Evolutionary conservation across 2,329 filamentous ascomycete genomes (phyloP).

Genomic region (Paracorniculantispora psalliotae): DNA sequence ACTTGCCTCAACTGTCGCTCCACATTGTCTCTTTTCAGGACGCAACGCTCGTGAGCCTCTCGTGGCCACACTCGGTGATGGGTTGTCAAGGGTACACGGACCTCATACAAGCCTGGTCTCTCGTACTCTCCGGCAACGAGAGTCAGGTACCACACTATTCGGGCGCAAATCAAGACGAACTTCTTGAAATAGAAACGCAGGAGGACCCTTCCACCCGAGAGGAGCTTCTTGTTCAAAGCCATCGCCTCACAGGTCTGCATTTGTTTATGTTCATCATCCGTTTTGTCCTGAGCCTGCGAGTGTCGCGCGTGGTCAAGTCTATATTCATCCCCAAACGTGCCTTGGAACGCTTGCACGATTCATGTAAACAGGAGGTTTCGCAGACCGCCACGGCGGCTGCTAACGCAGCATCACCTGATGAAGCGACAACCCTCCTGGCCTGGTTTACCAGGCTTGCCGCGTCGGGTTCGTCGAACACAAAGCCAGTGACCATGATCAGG

Average conservation of each 20-base stretch:
- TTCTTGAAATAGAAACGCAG: not conserved
- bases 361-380: not conserved
- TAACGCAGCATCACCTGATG: not conserved
- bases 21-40: not conserved
- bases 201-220: not conserved
- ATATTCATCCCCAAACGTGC: not conserved
- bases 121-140: not conserved
- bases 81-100: not conserved
- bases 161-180: not conserved
- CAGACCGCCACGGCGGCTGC: not conserved
- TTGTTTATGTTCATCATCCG: not conserved
- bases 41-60: slow-evolving; percentile 2
- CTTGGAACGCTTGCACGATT: not conserved
- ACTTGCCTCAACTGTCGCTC: not conserved
- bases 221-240: not conserved
- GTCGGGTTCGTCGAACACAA: not conserved
- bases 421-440: not conserved
- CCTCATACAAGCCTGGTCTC: not conserved
- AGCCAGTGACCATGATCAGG: not conserved
- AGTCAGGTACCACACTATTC: not conserved
- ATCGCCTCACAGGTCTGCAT: not conserved
- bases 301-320: not conserved
- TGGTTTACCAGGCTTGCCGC: not conserved
- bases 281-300: not conserved
- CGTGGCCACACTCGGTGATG: slow-evolving; percentile 6